Evolutionary conservation across 2,329 filamentous ascomycete species (phyloP).

Genomic region (Sclerotinia nivalis): DNA sequence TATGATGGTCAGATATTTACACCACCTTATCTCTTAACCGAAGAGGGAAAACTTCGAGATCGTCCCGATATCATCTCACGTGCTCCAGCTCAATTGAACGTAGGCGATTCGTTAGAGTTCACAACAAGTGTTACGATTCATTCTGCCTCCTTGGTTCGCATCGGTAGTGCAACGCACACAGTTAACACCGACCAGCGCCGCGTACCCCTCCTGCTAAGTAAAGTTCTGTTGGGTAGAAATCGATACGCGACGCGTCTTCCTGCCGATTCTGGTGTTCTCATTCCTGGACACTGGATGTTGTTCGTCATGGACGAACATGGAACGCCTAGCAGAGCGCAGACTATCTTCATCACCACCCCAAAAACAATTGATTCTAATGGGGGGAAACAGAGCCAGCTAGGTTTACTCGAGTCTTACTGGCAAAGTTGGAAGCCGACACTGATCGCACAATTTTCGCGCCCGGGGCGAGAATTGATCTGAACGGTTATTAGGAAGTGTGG

Average conservation of each 20-base stretch:
- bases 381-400: neutral
- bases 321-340: neutral
- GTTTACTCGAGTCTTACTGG: slow-evolving; percentile 4
- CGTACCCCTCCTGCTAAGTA: neutral
- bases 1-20: slow-evolving; percentile 14
- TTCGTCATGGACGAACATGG: slow-evolving; percentile 16
- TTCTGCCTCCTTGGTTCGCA: slow-evolving; percentile 8
- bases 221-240: fast-evolving
- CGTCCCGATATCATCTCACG: neutral
- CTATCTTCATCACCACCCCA: neutral
- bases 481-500: neutral
- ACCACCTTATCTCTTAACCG: slow-evolving; percentile 9
- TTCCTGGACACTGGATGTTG: slow-evolving; percentile 17
- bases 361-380: neutral
- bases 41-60: neutral
- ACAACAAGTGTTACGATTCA: neutral
- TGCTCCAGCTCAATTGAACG: neutral
- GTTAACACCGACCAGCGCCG: slow-evolving; percentile 13
- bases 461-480: slow-evolving; percentile 8
- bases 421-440: slow-evolving; percentile 10
- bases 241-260: neutral
- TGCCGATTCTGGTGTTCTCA: neutral
- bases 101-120: neutral
- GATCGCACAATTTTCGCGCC: neutral
- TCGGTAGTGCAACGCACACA: slow-evolving; percentile 11